Conservation (phyloP, 2,329 filamentous ascomycete genomes). For the Colletotrichum sublineola region DNA sequence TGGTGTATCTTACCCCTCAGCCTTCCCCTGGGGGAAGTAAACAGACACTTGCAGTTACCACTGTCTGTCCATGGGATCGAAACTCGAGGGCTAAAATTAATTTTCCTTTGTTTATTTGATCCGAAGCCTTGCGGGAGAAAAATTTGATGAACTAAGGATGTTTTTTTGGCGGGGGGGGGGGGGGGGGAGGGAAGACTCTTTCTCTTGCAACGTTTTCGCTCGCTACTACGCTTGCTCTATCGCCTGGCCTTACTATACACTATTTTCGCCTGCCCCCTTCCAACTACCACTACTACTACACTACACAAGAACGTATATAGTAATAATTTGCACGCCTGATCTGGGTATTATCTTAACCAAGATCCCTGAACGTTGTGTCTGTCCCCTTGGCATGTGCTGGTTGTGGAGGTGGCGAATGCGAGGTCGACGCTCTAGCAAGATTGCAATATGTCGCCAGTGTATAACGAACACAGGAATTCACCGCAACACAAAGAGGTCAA, state of each 20-base stretch:
- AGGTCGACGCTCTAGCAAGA: background rate
- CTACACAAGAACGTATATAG: constrained; percentile 42
- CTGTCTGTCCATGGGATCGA: background rate
- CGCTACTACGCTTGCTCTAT: constrained; percentile 14
- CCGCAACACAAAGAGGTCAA: background rate
- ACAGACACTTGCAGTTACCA: background rate
- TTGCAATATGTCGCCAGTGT: background rate
- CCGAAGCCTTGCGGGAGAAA: constrained; percentile 23
- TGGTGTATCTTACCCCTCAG: constrained; percentile 5
- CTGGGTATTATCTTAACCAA: constrained; percentile 1
- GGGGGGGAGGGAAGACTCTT: background rate
- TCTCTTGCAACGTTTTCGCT: constrained; percentile 3
- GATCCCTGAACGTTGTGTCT: background rate
- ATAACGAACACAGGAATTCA: background rate
- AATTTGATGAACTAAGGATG: constrained; percentile 31
- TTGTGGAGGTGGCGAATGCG: background rate
- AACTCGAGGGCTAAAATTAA: constrained; percentile 14
- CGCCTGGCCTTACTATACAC: constrained; percentile 16
- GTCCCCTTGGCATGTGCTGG: background rate
- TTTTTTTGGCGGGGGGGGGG: background rate
- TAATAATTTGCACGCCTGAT: constrained; percentile 42
- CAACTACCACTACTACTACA: constrained; percentile 15
- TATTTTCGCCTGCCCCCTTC: background rate
- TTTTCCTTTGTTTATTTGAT: constrained; percentile 36
- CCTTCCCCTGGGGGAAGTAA: background rate